Conservation (phyloP, 805 yeast genomes). For the Cyberlindnera veronae region DNA sequence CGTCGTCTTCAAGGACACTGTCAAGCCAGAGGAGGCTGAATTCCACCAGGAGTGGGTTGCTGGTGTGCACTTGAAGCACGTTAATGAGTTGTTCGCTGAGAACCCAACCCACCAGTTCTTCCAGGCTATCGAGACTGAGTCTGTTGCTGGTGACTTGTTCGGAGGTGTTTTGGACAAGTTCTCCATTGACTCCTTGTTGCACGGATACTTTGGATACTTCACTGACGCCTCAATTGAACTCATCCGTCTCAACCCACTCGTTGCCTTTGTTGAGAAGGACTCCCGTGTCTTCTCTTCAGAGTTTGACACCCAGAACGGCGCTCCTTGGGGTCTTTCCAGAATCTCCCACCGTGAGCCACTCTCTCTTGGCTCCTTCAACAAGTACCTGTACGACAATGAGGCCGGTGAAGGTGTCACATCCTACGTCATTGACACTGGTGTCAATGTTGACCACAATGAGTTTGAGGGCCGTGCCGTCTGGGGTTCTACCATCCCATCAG, state of each 20-base stretch:
- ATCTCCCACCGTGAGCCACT: constrained; percentile 77
- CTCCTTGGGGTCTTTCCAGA: constrained; percentile 95
- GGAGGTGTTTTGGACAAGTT: constrained; percentile 64
- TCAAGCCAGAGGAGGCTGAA: constrained; percentile 47
- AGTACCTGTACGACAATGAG: constrained; percentile 65
- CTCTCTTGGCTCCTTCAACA: constrained; percentile 65
- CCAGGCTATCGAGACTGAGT: constrained; percentile 26
- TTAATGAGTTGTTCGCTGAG: constrained; percentile 33
- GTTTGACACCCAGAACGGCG: constrained; percentile 69
- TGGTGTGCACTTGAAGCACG: constrained; percentile 45
- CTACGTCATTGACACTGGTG: constrained; percentile 88
- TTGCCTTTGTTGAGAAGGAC: constrained; percentile 72
- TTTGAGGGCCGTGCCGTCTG: constrained; percentile 81
- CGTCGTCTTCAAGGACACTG: constrained; percentile 71
- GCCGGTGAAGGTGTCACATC: constrained; percentile 86
- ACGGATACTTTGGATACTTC: constrained; percentile 87
- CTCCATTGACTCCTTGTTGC: constrained; percentile 51
- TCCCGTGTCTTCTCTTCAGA: constrained; percentile 63
- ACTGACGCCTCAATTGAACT: constrained; percentile 69
- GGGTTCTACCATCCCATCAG: constrained; percentile 79
- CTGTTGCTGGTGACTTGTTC: constrained; percentile 24
- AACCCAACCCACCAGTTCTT: constrained; percentile 39
- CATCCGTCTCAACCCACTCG: constrained; percentile 62
- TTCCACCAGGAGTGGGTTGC: constrained; percentile 70
- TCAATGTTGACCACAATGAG: constrained; percentile 69